Evolutionary conservation across 2,329 filamentous ascomycete genomes (phyloP).

Genomic region (Arthrocladium fulminans): DNA sequence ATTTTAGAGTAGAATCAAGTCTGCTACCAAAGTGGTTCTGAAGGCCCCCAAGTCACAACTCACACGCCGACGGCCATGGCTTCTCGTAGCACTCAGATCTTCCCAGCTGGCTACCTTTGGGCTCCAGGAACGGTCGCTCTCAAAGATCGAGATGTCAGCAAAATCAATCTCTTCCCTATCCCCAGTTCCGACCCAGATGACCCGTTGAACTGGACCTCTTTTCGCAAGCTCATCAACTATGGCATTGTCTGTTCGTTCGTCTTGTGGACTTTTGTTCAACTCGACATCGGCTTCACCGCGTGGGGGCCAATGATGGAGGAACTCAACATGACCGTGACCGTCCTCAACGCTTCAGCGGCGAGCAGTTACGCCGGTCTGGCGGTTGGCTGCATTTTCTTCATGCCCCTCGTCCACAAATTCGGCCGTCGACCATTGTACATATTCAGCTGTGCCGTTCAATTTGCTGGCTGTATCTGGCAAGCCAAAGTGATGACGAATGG

Average conservation of each 20-base stretch:
- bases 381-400: constrained; percentile 32
- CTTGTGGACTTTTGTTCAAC: constrained; percentile 22
- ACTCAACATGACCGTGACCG: constrained; percentile 30
- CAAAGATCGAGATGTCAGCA: constrained; percentile 4
- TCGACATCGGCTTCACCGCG: constrained; percentile 30
- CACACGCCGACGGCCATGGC: not conserved
- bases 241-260: constrained; percentile 23
- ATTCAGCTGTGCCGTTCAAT: constrained; percentile 29
- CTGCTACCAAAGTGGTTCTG: not conserved
- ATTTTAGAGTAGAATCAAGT: not conserved
- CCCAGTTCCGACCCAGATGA: constrained; percentile 26
- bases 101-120: constrained; percentile 4
- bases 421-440: constrained; percentile 36
- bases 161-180: constrained; percentile 21
- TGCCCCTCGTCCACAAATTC: constrained; percentile 37
- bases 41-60: not conserved
- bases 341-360: constrained; percentile 36
- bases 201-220: constrained; percentile 24
- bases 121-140: constrained; percentile 9
- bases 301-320: constrained; percentile 35
- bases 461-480: constrained; percentile 31
- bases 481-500: constrained; percentile 32
- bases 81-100: not conserved
- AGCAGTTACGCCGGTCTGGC: constrained; percentile 33
- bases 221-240: constrained; percentile 24